A percentile compares a stretch with the other conserved stretches of the same genome.
Conservation (phyloP, 2,329 filamentous ascomycete genomes). For the Fusarium sulawesiense region DNA sequence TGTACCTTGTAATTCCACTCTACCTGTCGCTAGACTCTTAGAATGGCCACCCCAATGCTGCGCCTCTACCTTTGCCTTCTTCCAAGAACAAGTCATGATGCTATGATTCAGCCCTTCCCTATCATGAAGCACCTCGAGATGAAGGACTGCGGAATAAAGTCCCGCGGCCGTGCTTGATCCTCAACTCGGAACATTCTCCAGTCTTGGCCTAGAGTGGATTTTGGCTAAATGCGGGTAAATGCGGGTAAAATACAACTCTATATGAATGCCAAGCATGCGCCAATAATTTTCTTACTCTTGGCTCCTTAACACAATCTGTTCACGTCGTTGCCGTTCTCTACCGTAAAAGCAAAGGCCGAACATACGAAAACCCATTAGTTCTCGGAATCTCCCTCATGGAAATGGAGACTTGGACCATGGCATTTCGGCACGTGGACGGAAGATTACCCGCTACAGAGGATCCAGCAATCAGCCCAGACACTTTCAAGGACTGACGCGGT, state of each 20-base stretch:
- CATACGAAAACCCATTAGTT: not conserved
- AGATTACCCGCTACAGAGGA: slow-evolving; percentile 2
- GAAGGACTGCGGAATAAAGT: not conserved
- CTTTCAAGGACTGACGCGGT: not conserved
- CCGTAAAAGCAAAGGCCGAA: not conserved
- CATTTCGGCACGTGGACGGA: not conserved
- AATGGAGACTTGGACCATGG: not conserved
- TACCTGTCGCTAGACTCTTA: not conserved
- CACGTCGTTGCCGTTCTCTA: not conserved
- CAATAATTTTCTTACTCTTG: not conserved
- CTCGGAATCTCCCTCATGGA: not conserved
- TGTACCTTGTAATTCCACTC: not conserved
- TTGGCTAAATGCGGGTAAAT: slow-evolving; percentile 32
- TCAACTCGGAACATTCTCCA: slow-evolving; percentile 13
- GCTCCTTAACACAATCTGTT: not conserved
- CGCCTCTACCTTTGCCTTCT: not conserved
- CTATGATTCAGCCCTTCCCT: accelerated
- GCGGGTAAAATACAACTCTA: slow-evolving; percentile 26
- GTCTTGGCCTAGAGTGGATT: slow-evolving; percentile 12
- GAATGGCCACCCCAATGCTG: not conserved
- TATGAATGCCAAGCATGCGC: slow-evolving; percentile 15
- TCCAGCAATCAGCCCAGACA: not conserved
- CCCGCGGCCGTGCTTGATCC: not conserved
- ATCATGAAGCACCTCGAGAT: not conserved
- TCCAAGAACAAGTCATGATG: not conserved